Evolutionary conservation across 106 monocot species (phyloP), one percentile per base, ranked within the genome.

Genomic region (Dendrobium chrysotoxum): DNA sequence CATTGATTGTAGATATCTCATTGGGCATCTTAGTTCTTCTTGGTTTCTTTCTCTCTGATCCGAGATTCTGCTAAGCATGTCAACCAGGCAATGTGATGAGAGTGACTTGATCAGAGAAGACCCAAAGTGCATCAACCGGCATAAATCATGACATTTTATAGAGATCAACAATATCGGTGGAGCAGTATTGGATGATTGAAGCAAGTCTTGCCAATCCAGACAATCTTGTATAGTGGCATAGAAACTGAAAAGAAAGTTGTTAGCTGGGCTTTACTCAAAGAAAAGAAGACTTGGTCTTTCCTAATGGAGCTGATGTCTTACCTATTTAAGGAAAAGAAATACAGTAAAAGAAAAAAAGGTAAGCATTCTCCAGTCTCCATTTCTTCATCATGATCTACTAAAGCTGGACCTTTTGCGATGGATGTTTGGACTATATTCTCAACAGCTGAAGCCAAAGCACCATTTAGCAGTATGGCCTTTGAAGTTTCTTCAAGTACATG

Each of bases 311-410:
- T 7, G 74, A 41, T 21, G 74, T 13, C 41, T 39, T 47, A 76
- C 98, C 98, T 95, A 86, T 78, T 87, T 77, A 95, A 75, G 81
- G 92, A 87, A 80, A 92, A 95, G 54, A 92, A 86, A 74, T 85
- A 86, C 28, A 99, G 77, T 57, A 93, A 68, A 76, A 99, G 92
- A 61, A 88, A 72, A 80, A 87, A 88, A 30, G 83, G 68, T 47
- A 99, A 83, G 66, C 83, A 83, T 45, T 92, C 64, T 31, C 84
- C 90, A 9, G 65, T 75, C 47, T 44, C 28, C 77, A 90, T 85
- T 76, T 92, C 90, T 87, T 91, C 92, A 77, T 88, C 76, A 66
- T 88, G 79, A 66, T 92, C 86, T 80, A 47, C 75, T 83, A 93
- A 86, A 80, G 87, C 86, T 73, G 92, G 90, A 64, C 98, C 95